A percentile compares a stretch with the other conserved stretches of the same genome.
Conservation (phyloP, 2,329 filamentous ascomycete species). For the Trichoderma brevicompactum region DNA sequence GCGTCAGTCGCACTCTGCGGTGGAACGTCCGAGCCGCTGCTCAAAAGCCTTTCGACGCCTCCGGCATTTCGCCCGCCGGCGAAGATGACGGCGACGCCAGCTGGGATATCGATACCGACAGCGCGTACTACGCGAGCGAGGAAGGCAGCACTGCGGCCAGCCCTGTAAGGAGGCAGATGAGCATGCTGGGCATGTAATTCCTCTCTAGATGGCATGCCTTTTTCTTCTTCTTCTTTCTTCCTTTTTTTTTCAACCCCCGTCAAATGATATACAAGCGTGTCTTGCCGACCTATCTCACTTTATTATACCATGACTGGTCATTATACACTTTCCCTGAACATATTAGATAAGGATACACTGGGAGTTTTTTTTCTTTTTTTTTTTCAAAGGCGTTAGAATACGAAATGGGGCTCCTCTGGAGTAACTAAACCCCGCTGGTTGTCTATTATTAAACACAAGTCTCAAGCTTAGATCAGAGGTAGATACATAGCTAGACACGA, state of each 20-base stretch:
- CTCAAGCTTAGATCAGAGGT: conserved; percentile 11
- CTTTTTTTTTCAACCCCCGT: not conserved
- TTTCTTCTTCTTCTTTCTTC: not conserved
- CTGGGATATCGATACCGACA: conserved; percentile 96
- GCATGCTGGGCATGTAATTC: conserved; percentile 59
- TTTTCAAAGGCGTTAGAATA: not conserved
- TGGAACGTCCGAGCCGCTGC: conserved; percentile 94
- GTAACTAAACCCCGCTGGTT: not conserved
- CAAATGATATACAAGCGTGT: conserved; percentile 8
- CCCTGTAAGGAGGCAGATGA: conserved; percentile 74
- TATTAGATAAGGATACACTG: conserved; percentile 17
- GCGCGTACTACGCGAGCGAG: conserved; percentile 71
- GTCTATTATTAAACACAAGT: not conserved
- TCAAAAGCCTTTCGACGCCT: conserved; percentile 82
- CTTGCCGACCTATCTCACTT: conserved; percentile 8
- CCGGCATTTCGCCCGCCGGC: conserved; percentile 15
- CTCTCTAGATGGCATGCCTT: not conserved
- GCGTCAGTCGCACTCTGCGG: conserved; percentile 84
- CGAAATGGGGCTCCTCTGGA: not conserved
- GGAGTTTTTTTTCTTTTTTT: not conserved
- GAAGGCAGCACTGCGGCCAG: conserved; percentile 70
- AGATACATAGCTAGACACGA: conserved; percentile 10
- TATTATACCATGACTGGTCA: not conserved
- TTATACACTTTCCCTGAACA: conserved; percentile 20
- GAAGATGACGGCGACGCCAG: conserved; percentile 61